Base-by-base conservation (phyloP, 371 early-diverging fungal species). In the Mucor circinelloides region DNA sequence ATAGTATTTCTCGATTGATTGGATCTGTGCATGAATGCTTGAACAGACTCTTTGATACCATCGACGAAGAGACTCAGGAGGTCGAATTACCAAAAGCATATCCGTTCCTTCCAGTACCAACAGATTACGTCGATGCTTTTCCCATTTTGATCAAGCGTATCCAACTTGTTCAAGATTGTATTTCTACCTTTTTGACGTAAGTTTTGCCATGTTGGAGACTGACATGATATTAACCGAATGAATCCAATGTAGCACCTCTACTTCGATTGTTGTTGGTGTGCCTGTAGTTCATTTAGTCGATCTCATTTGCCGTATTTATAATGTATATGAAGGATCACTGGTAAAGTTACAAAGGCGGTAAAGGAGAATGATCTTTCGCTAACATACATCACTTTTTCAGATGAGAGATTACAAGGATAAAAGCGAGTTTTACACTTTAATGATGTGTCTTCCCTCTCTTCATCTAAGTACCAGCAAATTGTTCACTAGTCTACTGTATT, bases 1-100 rank as follows among this genome's bases (percentile, higher is more conserved):
- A 67, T 7, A 80, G 73, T 25, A 15, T 83, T 5, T 67, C 76
- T 52, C 75, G 76, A 48, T 31, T 88, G 27, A 71, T 87, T 60
- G 86, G 87, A 52, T 81, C 87, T 12, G 69, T 83, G 19, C 85
- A 89, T 59, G 66, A 72, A 36, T 73, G 77, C 27, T 66, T 88
- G 59, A 81, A 86, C 57, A 65, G 74, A 36, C 71, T 89, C 9
- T 86, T 87, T 66, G 79, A 78, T 58, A 84, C 84, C 1, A 68
- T 89, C 0, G 88, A 87, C 61, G 89, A 89, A 86, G 83, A 82
- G 50, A 60, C 67, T 3, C 36, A 54, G 23, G 66, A 64, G 5
- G 28, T 61, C 6, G 73, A 74, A 30, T 54, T 67, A 32, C 58
- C 64, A 28, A 40, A 71, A 10, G 46, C 62, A 15, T 82, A 73